Evolutionary conservation across 2,329 filamentous ascomycete genomes (phyloP).

Genomic region (Ophiognomonia clavigignenti-juglandacearum): DNA sequence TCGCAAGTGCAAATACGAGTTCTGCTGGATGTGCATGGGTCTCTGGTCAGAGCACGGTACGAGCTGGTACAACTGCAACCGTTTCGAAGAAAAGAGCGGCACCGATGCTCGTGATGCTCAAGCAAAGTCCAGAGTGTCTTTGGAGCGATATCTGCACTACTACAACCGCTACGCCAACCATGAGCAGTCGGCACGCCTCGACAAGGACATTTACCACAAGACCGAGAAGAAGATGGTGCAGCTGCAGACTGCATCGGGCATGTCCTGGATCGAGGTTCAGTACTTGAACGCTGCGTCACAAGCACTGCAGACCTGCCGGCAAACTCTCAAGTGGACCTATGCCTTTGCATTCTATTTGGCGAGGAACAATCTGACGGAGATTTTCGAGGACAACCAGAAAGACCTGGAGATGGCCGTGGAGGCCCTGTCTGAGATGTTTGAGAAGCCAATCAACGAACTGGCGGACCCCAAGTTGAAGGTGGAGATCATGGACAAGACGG

Average conservation of each 20-base stretch:
- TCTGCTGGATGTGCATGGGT: slow-evolving; percentile 99
- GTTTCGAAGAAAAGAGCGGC: slow-evolving; percentile 94
- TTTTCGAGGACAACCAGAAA: slow-evolving; percentile 98
- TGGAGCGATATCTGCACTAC: slow-evolving; percentile 97
- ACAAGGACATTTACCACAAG: slow-evolving; percentile 93
- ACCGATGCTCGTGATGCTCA: slow-evolving; percentile 87
- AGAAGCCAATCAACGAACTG: slow-evolving; percentile 88
- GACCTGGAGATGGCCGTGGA: slow-evolving; percentile 97
- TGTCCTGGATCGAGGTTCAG: slow-evolving; percentile 99
- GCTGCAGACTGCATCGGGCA: slow-evolving; percentile 85
- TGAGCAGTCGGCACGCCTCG: slow-evolving; percentile 92
- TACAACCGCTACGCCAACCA: slow-evolving; percentile 99
- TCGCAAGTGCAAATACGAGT: slow-evolving; percentile 90
- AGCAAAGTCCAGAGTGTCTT: slow-evolving; percentile 79
- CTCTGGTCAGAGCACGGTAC: slow-evolving; percentile 98
- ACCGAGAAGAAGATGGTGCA: slow-evolving; percentile 99
- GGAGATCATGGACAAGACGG: slow-evolving; percentile 97
- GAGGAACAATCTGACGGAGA: slow-evolving; percentile 90
- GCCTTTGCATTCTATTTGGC: slow-evolving; percentile 98
- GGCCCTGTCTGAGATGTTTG: slow-evolving; percentile 97
- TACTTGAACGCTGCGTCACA: slow-evolving; percentile 92
- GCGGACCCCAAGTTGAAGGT: slow-evolving; percentile 87
- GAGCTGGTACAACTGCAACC: slow-evolving; percentile 99
- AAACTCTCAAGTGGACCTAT: slow-evolving; percentile 99
- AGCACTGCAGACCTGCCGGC: slow-evolving; percentile 91